Evolutionary conservation across 495 filamentous ascomycete genomes (phyloP), one percentile per base, ranked within the genome.

Genomic region (Xylaria venustula): DNA sequence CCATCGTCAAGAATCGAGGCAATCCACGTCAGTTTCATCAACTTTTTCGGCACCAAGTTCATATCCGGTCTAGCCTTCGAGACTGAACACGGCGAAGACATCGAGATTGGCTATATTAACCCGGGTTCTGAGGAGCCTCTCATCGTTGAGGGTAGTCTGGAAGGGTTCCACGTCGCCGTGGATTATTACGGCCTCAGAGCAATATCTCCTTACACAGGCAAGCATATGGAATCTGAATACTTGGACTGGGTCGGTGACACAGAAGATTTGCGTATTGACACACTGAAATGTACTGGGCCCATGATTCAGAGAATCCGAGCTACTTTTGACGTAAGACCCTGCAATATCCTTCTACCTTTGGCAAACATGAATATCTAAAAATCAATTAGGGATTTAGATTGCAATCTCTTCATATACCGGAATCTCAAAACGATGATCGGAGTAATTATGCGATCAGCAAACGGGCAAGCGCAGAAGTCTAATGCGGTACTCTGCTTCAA

Each of bases 1-100:
- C 56, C 56, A 22, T 4, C 45, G 2, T 49, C 37, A 17, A 47
- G 36, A 1, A 54, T 60, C 20, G 49, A 53, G 25, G 48, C 47
- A 8, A 60, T 60, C 5, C 58, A 60, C 22, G 49, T 60, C 41
- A 60, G 58, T 54, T n/a, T 53, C 8, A 23, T 60, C 14, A 26
- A 52, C 1, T 53, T 52, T 19, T 60, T 53, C 49, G 58, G 58
- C 11, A 22, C 12, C 9, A 53, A 47, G 37, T 53, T 22, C n/a
- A 26, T 60, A 40, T 41, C 58, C 7, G 58, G 58, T 7, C 25
- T 60, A 15, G 22, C 40, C 19, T 60, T 60, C 36, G 34, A 49
- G 19, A 53, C 49, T 2, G 58, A 60, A 26, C 26, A 53, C 6
- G 45, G 34, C n/a, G 25, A 60, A 37, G 58, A 60, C 32, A 47